Base-by-base conservation (phyloP, 345 rosid genomes). In the Populus pruinosa region DNA sequence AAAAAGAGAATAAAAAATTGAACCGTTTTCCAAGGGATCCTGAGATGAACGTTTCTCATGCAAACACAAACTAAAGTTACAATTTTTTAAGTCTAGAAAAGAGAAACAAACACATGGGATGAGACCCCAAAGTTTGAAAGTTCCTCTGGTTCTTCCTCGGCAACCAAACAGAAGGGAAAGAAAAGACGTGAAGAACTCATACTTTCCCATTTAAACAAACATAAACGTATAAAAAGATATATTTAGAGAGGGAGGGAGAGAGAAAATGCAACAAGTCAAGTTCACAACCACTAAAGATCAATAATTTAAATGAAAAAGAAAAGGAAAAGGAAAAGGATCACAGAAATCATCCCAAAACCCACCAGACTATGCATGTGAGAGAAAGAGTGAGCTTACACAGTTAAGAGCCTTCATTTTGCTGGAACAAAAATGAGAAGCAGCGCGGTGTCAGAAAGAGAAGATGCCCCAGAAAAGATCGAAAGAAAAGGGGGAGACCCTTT, bases 391-490 rank as follows among this genome's bases (percentile, higher is more conserved):
- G 55, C 86, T 84, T 83, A 88, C 89, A 74, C 36, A 81, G 49
- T 50, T 72, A 67, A 79, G 63, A 66, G 79, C 11, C 85, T 84
- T 88, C 87, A 88, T 88, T 21, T 68, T 77, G 76, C 64, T 17
- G 61, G 59, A 67, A 35, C 53, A 39, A 31, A 50, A 20, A 56
- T 23, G 44, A 69, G 64, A 65, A 62, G 53, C 31, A 67, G 36
- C 11, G 13, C 36, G 36, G 10, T n/a, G 61, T 5, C 41, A 69
- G 49, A 66, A 27, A 7, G 11, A 23, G 25, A 39, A 68, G 47
- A 53, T 25, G 33, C 39, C 41, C 25, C n/a, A 55, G 35, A 33
- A 69, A 55, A 55, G 56, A 68, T 35, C 59, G 36, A 8, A 50
- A 68, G 65, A 59, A 21, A 65, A 4, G 36, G 36, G 4, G 77